Conservation (phyloP, 2,329 filamentous ascomycete species). For the Blastomyces gilchristii region DNA sequence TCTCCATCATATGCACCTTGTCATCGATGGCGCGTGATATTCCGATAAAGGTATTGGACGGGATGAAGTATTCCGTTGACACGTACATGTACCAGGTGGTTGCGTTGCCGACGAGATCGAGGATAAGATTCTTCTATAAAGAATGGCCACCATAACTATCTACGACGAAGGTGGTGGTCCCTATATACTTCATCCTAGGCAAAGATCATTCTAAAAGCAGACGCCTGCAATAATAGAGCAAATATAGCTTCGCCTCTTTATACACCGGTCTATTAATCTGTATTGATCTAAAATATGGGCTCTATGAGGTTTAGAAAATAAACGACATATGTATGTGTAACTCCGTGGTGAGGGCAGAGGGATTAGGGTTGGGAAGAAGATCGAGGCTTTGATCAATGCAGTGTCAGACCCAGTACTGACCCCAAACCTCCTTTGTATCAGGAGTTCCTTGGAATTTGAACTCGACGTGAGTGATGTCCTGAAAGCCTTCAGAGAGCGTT, state of each 20-base stretch:
- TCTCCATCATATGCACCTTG: slow-evolving; percentile 2
- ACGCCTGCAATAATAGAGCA: too few species aligned
- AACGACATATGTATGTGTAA: too few species aligned
- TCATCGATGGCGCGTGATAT: neutral
- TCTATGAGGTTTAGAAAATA: neutral
- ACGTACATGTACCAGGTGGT: neutral
- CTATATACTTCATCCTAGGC: too few species aligned
- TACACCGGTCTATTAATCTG: too few species aligned
- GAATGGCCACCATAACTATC: neutral
- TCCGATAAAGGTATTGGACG: neutral
- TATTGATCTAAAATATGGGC: too few species aligned
- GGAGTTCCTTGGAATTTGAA: slow-evolving; percentile 65
- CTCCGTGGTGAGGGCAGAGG: too few species aligned
- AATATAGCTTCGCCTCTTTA: too few species aligned
- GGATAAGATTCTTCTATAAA: neutral
- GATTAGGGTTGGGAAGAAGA: neutral
- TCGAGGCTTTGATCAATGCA: neutral
- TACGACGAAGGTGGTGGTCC: neutral
- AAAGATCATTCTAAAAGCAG: too few species aligned
- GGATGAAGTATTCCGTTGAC: slow-evolving; percentile 3
- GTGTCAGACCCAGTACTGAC: slow-evolving; percentile 60
- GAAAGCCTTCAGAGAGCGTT: slow-evolving; percentile 64
- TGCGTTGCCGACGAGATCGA: neutral
- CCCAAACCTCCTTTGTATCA: slow-evolving; percentile 62
- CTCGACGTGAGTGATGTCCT: slow-evolving; percentile 63